phyloP scores from a whole-genome alignment of 192 early-diverging fungal genomes.

The Pilobolus umbonatus region DNA sequence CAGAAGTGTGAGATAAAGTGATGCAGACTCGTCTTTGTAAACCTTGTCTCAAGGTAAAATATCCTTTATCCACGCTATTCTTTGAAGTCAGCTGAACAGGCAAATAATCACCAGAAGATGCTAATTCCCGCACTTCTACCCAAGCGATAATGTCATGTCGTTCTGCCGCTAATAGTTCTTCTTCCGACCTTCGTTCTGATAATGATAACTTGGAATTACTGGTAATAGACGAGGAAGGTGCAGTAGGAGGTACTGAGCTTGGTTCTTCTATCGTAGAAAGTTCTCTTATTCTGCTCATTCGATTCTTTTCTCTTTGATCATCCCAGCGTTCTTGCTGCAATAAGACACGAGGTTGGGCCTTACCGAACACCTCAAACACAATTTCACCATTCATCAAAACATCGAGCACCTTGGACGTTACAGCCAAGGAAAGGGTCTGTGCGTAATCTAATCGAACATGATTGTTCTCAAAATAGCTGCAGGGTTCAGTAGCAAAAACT shows the following conservation, averaged over 20 bases:
- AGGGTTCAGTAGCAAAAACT: conserved; percentile 57
- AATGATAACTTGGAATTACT: neutral
- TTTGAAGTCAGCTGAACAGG: conserved; percentile 50
- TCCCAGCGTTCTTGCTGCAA: conserved; percentile 49
- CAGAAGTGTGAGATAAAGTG: conserved; percentile 63
- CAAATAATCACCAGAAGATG: conserved; percentile 58
- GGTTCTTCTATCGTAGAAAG: neutral
- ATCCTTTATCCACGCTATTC: conserved; percentile 42
- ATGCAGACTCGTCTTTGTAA: conserved; percentile 66
- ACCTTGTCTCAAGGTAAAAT: conserved; percentile 70
- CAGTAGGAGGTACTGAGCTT: neutral
- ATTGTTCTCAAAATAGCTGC: conserved; percentile 45
- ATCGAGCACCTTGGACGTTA: conserved; percentile 22
- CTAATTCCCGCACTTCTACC: conserved; percentile 64
- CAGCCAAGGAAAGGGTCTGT: conserved; percentile 41
- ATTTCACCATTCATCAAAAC: conserved; percentile 22
- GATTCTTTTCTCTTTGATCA: conserved; percentile 37
- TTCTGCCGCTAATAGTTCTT: conserved; percentile 60
- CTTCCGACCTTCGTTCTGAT: conserved; percentile 37
- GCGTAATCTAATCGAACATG: conserved; percentile 49
- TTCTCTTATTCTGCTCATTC: no score
- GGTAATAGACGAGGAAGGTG: conserved; percentile 9
- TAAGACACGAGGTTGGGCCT: conserved; percentile 36
- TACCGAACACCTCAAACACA: conserved; percentile 51
- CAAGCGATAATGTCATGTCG: conserved; percentile 66